A percentile compares a stretch with the other conserved stretches of the same genome.
These are phyloP conservation scores for Sordariomycetes sp. DNA, from an alignment of 2,329 filamentous ascomycete species.

Conservation along the genomic window DNA sequence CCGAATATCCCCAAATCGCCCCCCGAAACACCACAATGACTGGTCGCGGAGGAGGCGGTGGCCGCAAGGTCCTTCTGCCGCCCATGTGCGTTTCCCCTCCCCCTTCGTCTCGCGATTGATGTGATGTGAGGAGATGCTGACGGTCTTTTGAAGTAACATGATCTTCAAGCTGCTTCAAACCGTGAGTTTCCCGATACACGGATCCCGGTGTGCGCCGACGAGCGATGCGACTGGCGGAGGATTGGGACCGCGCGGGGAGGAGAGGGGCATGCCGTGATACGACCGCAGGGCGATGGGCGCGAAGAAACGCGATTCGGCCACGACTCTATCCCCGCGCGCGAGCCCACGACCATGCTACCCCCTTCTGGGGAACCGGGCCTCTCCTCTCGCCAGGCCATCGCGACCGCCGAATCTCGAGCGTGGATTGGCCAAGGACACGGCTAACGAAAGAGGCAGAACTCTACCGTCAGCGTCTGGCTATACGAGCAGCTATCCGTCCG, in stretches of 20 bases:
- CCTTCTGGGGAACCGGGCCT: not conserved
- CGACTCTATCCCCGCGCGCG: not conserved
- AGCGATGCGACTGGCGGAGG: not conserved
- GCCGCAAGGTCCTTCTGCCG: slow-evolving; percentile 48
- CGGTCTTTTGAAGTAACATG: slow-evolving; percentile 25
- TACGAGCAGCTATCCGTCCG: slow-evolving; percentile 91
- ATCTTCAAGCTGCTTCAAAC: slow-evolving; percentile 68
- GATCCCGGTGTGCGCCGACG: not conserved
- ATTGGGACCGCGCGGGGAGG: not conserved
- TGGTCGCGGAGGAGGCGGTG: slow-evolving; percentile 48
- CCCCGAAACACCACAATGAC: slow-evolving; percentile 30
- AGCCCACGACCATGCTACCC: not conserved
- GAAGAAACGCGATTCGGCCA: not conserved
- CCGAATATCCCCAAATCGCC: not conserved
- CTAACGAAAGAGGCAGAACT: slow-evolving; percentile 38
- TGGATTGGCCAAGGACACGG: not conserved
- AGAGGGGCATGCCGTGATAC: not conserved
- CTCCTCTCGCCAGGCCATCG: not conserved
- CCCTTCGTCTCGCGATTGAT: not conserved
- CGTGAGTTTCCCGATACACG: slow-evolving; percentile 17
- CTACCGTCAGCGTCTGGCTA: slow-evolving; percentile 87
- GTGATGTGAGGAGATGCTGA: not conserved
- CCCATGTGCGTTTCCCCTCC: slow-evolving; percentile 31
- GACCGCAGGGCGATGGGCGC: not conserved
- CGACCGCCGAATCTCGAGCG: not conserved